A percentile compares a stretch with the other conserved stretches of the same genome.
Conservation (phyloP, 768 basidiomycete genomes). For the Hygrocybe coccinea region DNA sequence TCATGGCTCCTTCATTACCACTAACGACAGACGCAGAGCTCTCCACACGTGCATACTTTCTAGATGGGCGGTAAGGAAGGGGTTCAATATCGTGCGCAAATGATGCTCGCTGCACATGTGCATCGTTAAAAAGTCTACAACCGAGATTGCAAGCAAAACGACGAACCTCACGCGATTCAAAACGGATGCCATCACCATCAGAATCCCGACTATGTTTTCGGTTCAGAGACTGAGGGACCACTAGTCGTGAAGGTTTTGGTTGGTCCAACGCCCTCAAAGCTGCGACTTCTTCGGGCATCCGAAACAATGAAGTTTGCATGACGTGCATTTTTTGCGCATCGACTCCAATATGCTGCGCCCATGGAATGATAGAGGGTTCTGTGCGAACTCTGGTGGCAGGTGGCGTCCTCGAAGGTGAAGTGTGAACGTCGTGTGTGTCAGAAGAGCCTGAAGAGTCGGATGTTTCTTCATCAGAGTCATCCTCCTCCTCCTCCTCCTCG, state of each 20-base stretch:
- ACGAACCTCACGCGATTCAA: constrained; percentile 58
- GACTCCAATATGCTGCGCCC: constrained; percentile 70
- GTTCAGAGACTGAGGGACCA: constrained; percentile 37
- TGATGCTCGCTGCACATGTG: constrained; percentile 57
- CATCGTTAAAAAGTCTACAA: not conserved
- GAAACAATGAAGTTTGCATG: constrained; percentile 88
- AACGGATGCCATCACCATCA: constrained; percentile 61
- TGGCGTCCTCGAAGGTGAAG: not conserved
- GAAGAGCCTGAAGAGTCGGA: too few relatives aligned
- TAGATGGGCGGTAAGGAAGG: constrained; percentile 62
- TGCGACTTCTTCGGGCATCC: constrained; percentile 68
- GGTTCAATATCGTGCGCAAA: constrained; percentile 72
- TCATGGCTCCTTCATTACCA: constrained; percentile 58
- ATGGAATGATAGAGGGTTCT: constrained; percentile 56
- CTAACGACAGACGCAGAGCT: constrained; percentile 58
- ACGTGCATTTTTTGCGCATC: constrained; percentile 87
- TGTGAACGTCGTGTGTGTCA: not conserved
- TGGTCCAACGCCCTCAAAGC: constrained; percentile 50
- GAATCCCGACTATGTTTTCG: constrained; percentile 78
- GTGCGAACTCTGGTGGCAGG: constrained; percentile 22
- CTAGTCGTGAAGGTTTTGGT: constrained; percentile 19
- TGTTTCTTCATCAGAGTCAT: too few relatives aligned
- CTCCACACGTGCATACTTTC: constrained; percentile 76
- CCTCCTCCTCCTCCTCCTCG: not conserved
- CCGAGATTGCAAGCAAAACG: not conserved